Conservation (phyloP, 1,284 basidiomycete species). For the Sphagnurus paluster region DNA sequence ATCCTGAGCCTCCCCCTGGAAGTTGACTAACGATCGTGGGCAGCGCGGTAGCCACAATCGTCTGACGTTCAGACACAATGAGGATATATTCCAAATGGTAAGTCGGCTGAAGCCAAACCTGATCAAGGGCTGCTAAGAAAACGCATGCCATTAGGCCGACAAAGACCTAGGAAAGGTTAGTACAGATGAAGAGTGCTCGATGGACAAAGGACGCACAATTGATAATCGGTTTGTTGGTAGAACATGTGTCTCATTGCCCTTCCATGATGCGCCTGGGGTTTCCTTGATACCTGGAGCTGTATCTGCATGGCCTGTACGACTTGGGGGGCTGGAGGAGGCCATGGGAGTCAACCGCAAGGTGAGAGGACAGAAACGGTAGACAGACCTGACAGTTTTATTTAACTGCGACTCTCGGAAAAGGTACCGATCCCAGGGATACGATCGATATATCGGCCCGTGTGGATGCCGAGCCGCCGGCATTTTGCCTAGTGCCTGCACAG, state of each 20-base stretch:
- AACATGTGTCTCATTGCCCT: slow-evolving; percentile 48
- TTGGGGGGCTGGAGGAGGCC: slow-evolving; percentile 14
- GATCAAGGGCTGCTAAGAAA: slow-evolving; percentile 62
- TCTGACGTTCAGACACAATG: slow-evolving; percentile 45
- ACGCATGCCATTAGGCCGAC: slow-evolving; percentile 52
- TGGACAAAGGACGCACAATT: slow-evolving; percentile 35
- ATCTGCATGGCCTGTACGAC: slow-evolving; percentile 11
- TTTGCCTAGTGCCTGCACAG: neutral
- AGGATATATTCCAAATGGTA: slow-evolving; percentile 1
- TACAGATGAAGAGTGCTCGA: neutral
- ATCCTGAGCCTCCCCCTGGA: slow-evolving; percentile 65
- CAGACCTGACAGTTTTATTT: slow-evolving; percentile 12
- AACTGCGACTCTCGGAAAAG: too few relatives aligned
- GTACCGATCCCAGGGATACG: slow-evolving; percentile 9
- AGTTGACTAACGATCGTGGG: slow-evolving; percentile 74
- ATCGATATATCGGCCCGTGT: slow-evolving; percentile 14
- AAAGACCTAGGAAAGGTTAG: slow-evolving; percentile 41
- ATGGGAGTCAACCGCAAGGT: slow-evolving; percentile 11
- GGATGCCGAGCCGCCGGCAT: neutral
- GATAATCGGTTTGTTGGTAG: slow-evolving; percentile 54
- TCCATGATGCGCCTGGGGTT: slow-evolving; percentile 52
- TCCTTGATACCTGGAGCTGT: slow-evolving; percentile 22
- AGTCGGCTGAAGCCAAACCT: slow-evolving; percentile 34
- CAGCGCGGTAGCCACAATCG: slow-evolving; percentile 78
- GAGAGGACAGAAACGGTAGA: slow-evolving; percentile 9